Conservation (phyloP, 345 rosid genomes). For the Anacardium occidentale region DNA sequence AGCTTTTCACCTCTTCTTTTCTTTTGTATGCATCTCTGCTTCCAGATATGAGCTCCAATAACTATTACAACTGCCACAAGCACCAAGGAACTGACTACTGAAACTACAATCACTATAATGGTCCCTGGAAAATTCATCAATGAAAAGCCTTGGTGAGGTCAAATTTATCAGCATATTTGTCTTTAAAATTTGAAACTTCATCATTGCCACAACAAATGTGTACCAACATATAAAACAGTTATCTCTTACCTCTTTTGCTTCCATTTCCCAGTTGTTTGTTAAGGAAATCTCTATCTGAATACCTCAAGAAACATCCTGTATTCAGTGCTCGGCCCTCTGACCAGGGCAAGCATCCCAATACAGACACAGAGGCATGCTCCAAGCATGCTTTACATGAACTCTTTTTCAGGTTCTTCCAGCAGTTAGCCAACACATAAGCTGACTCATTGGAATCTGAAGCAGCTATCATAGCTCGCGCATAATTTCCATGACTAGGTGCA, state of each 20-base stretch:
- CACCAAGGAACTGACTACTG: slow-evolving; percentile 62
- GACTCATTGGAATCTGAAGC: slow-evolving; percentile 44
- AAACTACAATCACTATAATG: slow-evolving; percentile 60
- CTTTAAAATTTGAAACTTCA: background rate
- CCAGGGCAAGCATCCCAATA: slow-evolving; percentile 70
- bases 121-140: slow-evolving; percentile 45
- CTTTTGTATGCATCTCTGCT: slow-evolving; percentile 56
- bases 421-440: slow-evolving; percentile 68
- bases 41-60: slow-evolving; percentile 59
- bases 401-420: slow-evolving; percentile 73
- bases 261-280: slow-evolving; percentile 47
- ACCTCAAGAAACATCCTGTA: slow-evolving; percentile 88
- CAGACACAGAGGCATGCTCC: slow-evolving; percentile 60
- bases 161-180: background rate
- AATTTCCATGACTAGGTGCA: slow-evolving; percentile 52
- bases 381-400: slow-evolving; percentile 68
- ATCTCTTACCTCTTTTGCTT: slow-evolving; percentile 55
- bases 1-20: slow-evolving; percentile 60
- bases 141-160: slow-evolving; percentile 14
- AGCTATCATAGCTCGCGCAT: slow-evolving; percentile 38
- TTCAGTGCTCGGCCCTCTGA: slow-evolving; percentile 83
- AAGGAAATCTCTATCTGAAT: slow-evolving; percentile 77
- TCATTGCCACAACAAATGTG: background rate
- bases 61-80: slow-evolving; percentile 55
- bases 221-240: background rate